Base-by-base conservation (phyloP, 768 basidiomycete species). In the Russula olivacea region DNA sequence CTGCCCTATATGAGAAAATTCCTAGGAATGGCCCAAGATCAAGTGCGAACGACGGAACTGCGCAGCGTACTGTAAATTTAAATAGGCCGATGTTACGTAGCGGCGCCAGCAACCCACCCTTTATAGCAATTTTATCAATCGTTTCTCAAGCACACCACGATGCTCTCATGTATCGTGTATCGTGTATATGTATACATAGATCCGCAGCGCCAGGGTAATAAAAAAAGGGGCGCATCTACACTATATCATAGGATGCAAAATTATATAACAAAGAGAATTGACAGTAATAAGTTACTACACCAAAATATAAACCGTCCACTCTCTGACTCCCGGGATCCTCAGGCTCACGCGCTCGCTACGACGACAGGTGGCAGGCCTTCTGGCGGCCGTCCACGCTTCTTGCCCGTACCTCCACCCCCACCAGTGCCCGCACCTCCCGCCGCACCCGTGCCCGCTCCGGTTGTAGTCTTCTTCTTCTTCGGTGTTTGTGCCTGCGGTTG, bases 311-410 rank as follows among this genome's bases (percentile, higher is more conserved):
- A 5, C 61, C 21, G n/a, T 12, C 21, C 36, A 2, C 47, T 28
- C 47, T 36, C n/a, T 25, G 15, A 25, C 38, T 15, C 50, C 23
- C 14, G 2, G 10, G 11, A n/a, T 4, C 19, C 2, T 7, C 43
- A 17, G 9, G 17, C 55, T 64, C 59, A 74, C 23, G 74, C 74
- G 58, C 70, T 74, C 40, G 74, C 71, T 45, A 73, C 68, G 17
- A 75, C 70, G 19, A 73, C 70, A 15, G 72, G 69, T 48, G 74
- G 71, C 4, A 68, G 61, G 19, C 59, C 61, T 57, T 68, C 65
- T 56, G 67, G 67, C 34, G 67, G 67, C 25, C 67, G 65, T 51
- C 67, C 67, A 4, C 67, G 61, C 53, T 68, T 68, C 59, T 68
- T 68, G 48, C 59, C 52, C 19, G 67, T 52, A 15, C 65, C 55